Percentiles rank a stretch among this genome's conserved stretches.
These are phyloP conservation scores for Macrophomina tecta DNA, from an alignment of 2,329 filamentous ascomycete genomes.

Conservation along the genomic window DNA sequence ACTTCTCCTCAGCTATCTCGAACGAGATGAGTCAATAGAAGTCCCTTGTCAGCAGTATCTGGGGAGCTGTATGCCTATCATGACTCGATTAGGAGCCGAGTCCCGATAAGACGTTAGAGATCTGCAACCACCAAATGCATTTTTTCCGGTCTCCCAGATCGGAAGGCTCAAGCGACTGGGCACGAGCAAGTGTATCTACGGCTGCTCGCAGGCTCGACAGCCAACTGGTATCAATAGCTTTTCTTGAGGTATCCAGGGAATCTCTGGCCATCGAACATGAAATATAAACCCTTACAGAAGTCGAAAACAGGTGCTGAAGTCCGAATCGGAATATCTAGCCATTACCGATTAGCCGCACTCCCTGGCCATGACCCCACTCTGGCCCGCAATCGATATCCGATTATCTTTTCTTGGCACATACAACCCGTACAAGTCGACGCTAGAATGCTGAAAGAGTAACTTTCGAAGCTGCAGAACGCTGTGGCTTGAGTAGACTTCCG, in stretches of 20 bases:
- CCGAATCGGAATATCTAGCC: neutral
- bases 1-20: neutral
- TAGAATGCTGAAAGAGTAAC: neutral
- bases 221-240: too few relatives aligned
- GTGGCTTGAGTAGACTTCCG: neutral
- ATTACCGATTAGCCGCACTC: neutral
- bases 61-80: neutral
- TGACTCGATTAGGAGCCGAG: neutral
- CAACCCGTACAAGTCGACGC: neutral
- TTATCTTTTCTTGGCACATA: slow-evolving; percentile 11
- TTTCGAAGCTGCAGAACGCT: neutral
- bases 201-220: too few relatives aligned
- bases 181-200: neutral
- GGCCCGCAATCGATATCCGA: neutral
- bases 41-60: neutral
- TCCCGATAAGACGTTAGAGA: neutral
- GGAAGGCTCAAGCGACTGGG: slow-evolving; percentile 12
- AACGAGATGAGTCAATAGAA: neutral
- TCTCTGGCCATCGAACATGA: neutral
- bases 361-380: slow-evolving; percentile 2
- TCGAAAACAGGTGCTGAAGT: neutral
- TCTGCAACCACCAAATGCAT: neutral
- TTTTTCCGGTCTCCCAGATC: neutral
- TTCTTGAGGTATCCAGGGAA: too few relatives aligned
- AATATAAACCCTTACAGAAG: too few relatives aligned